Conservation (phyloP, 78 protist genomes). For the Pelomyxa schiedti region DNA sequence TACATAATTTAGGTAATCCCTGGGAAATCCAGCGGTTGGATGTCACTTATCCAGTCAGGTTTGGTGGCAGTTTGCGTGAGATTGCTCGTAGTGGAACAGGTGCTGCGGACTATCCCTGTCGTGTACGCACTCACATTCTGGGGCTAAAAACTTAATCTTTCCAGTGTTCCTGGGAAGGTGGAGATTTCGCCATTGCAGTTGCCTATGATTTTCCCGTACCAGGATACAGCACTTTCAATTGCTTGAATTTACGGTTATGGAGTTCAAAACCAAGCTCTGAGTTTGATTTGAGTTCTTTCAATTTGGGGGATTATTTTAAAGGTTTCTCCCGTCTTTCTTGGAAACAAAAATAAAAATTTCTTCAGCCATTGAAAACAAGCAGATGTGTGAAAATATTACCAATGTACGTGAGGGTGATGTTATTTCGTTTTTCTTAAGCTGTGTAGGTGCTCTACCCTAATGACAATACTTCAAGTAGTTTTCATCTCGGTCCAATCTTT, state of each 20-base stretch:
- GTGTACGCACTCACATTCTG: neutral
- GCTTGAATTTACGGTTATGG: slow-evolving; percentile 84
- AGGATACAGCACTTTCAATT: slow-evolving; percentile 69
- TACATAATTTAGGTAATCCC: neutral
- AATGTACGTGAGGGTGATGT: too few species aligned
- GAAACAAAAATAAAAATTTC: too few species aligned
- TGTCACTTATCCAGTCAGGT: slow-evolving; percentile 37
- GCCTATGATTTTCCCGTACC: slow-evolving; percentile 84
- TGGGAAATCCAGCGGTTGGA: slow-evolving; percentile 43
- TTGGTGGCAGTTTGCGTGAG: slow-evolving; percentile 30
- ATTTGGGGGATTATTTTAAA: slow-evolving; percentile 76
- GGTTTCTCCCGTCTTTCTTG: too few species aligned
- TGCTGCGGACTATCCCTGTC: neutral
- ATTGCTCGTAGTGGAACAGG: neutral
- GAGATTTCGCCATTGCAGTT: slow-evolving; percentile 52
- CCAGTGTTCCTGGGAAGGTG: slow-evolving; percentile 50
- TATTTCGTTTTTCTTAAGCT: too few species aligned
- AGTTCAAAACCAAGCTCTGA: slow-evolving; percentile 51
- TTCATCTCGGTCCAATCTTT: neutral
- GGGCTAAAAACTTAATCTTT: neutral
- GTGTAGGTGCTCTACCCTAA: slow-evolving; percentile 94
- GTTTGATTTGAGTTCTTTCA: slow-evolving; percentile 71
- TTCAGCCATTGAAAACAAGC: slow-evolving; percentile 64
- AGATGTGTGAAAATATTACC: slow-evolving; percentile 67
- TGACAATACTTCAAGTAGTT: slow-evolving; percentile 51